Percentiles rank a stretch among this genome's conserved stretches.
Conservation (phyloP, 2,329 filamentous ascomycete genomes). For the Phialophora verrucosa region DNA sequence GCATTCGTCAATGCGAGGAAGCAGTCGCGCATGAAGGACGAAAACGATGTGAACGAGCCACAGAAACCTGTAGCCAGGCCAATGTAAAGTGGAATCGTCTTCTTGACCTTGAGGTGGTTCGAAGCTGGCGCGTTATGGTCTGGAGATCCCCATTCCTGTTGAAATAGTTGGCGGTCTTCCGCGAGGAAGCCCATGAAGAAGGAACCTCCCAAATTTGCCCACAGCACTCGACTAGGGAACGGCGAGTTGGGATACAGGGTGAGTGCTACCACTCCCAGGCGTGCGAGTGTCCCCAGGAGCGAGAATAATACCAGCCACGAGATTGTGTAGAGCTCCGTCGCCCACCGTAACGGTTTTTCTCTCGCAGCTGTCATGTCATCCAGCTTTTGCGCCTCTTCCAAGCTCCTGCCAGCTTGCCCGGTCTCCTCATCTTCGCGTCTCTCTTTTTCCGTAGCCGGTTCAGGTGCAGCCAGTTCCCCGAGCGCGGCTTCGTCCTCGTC, state of each 20-base stretch:
- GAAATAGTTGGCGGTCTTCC: slow-evolving; percentile 76
- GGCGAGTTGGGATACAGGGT: slow-evolving; percentile 79
- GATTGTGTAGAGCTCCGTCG: slow-evolving; percentile 54
- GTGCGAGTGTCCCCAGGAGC: slow-evolving; percentile 76
- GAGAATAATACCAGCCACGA: slow-evolving; percentile 83
- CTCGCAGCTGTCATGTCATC: not conserved
- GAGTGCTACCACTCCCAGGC: slow-evolving; percentile 75
- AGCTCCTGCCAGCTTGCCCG: slow-evolving; percentile 11
- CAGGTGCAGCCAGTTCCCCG: slow-evolving; percentile 20
- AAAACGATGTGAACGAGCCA: slow-evolving; percentile 85
- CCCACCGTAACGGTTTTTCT: slow-evolving; percentile 13
- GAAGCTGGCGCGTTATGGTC: slow-evolving; percentile 21
- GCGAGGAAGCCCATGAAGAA: slow-evolving; percentile 79
- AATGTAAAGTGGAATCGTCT: slow-evolving; percentile 82
- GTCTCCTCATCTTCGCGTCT: slow-evolving; percentile 25
- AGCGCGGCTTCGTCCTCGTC: slow-evolving; percentile 11
- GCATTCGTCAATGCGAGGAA: slow-evolving; percentile 78
- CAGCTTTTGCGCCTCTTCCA: slow-evolving; percentile 25
- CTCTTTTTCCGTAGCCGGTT: slow-evolving; percentile 8
- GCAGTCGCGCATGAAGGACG: slow-evolving; percentile 76
- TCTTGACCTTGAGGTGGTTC: slow-evolving; percentile 59
- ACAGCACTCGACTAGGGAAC: slow-evolving; percentile 72
- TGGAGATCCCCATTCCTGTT: slow-evolving; percentile 46
- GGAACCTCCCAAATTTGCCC: slow-evolving; percentile 83
- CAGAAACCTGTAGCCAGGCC: slow-evolving; percentile 85